A percentile compares a stretch with the other conserved stretches of the same genome.
These are phyloP conservation scores for Tirmania nivea DNA, from an alignment of 495 filamentous ascomycete species.

Conservation along the genomic window DNA sequence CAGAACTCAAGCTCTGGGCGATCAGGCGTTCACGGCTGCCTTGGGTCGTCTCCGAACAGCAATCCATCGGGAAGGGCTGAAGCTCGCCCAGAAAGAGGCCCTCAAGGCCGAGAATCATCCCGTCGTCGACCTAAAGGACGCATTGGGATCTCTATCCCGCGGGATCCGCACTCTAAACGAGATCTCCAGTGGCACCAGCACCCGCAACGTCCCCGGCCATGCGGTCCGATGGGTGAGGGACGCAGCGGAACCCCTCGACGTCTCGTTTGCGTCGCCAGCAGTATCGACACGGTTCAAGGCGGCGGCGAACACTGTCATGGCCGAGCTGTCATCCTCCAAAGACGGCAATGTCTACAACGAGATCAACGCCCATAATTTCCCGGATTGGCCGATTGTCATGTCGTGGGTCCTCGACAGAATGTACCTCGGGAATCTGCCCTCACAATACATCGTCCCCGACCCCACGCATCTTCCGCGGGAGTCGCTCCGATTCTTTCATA, in stretches of 20 bases:
- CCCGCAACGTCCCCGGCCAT: not conserved
- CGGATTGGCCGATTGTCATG: conserved; percentile 22
- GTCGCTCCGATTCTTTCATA: conserved; percentile 26
- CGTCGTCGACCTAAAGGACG: not conserved
- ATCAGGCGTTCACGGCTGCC: conserved; percentile 9
- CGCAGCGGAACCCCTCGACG: not conserved
- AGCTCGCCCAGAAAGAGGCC: not conserved
- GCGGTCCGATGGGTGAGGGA: not conserved
- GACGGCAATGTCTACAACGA: conserved; percentile 18
- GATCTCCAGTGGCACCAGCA: not conserved
- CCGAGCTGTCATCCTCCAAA: not conserved
- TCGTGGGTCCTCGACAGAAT: conserved; percentile 23
- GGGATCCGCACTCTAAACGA: not conserved
- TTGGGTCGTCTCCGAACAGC: not conserved
- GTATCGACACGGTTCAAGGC: not conserved
- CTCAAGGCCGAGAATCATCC: not conserved
- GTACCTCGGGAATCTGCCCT: conserved; percentile 19
- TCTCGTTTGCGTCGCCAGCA: conserved; percentile 1
- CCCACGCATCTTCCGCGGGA: conserved; percentile 23
- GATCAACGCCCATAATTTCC: conserved; percentile 10
- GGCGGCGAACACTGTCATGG: not conserved
- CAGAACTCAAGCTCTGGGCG: conserved; percentile 8
- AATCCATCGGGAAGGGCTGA: not conserved
- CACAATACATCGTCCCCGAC: conserved; percentile 26
- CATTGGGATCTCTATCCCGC: not conserved